Evolutionary conservation across 371 early-diverging fungal genomes (phyloP).

Genomic region (Syncephalastrum monosporum): DNA sequence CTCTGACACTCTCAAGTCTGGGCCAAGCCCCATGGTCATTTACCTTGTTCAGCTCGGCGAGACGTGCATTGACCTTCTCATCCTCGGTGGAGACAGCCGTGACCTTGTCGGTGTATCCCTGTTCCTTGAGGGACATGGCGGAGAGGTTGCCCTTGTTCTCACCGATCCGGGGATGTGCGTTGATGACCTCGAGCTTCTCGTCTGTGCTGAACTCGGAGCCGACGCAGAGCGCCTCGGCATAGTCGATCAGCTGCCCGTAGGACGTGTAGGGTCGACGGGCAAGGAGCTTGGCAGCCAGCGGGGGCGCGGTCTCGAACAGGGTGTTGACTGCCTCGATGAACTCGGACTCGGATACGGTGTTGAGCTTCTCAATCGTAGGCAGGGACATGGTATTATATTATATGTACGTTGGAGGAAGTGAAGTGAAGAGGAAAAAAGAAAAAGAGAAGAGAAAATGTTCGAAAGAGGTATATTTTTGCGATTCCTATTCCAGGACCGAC

Average conservation of each 20-base stretch:
- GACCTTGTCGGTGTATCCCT: constrained; percentile 53
- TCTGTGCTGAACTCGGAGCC: constrained; percentile 48
- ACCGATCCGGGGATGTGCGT: constrained; percentile 93
- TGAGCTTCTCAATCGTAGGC: constrained; percentile 72
- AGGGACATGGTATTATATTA: constrained; percentile 37
- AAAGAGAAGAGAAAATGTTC: constrained; percentile 9
- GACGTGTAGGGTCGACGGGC: constrained; percentile 66
- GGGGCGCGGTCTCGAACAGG: constrained; percentile 87
- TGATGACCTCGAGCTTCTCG: constrained; percentile 73
- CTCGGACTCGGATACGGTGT: constrained; percentile 48
- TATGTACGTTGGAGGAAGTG: constrained; percentile 6
- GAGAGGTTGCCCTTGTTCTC: constrained; percentile 68
- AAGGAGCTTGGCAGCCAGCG: constrained; percentile 71
- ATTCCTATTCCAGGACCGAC: too few relatives aligned
- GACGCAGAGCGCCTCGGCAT: constrained; percentile 50
- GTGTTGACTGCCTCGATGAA: constrained; percentile 67
- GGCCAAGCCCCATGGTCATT: constrained; percentile 21
- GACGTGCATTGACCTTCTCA: constrained; percentile 28
- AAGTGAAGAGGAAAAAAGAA: constrained; percentile 4
- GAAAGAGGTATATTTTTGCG: background rate
- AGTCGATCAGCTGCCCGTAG: constrained; percentile 65
- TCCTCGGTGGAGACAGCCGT: constrained; percentile 33
- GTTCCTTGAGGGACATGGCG: constrained; percentile 73
- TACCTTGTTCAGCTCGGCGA: constrained; percentile 64
- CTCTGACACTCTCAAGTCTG: too few relatives aligned